Evolutionary conservation across 495 filamentous ascomycete genomes (phyloP), one percentile per base, ranked within the genome.

Genomic region (Tuber melanosporum): DNA sequence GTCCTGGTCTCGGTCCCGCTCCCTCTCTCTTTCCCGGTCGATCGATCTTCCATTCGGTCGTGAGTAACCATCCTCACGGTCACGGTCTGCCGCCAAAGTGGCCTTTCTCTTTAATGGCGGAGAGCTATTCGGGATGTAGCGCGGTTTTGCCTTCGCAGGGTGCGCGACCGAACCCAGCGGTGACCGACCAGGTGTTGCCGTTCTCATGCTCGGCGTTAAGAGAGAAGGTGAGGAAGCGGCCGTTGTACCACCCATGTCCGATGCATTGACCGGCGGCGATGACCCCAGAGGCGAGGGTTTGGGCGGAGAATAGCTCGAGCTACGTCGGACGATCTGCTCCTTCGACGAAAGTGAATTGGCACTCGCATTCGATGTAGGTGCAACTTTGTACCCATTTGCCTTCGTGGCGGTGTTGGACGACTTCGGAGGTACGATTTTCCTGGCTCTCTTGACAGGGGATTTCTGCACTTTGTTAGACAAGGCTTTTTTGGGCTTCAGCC

Each of bases 281-380:
- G 88, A 88, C 26, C 87, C 89, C 44, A 90, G 86, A 8, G 88
- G 88, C 14, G 89, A 90, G 3, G 88, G 88, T 77, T 91, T 91
- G 75, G 86, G 85, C n/a, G 88, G 88, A 19, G 89, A 90, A 71
- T 85, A 88, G 17, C 80, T 82, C 8, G 80, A 82, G 70, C 80
- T 81, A 22, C 78, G 75, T 32, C 78, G 75, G 14, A 75, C 70
- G 46, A 81, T 86, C 75, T 71, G 80, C 81, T 73, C 86, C 82
- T 43, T 79, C 71, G 49, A 87, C 44, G 75, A 52, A 77, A 82
- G 62, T 73, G 74, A 10, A 76, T 76, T 81, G 57, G 82, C 73
- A 36, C 57, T 66, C 45, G 75, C 73, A 73, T 76, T 70, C 46
- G 76, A 70, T 72, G 76, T 45, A 42, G 75, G 41, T 71, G 39